phyloP scores from a whole-genome alignment of 2,329 filamentous ascomycete genomes.

The Aspergillus cejpii region DNA sequence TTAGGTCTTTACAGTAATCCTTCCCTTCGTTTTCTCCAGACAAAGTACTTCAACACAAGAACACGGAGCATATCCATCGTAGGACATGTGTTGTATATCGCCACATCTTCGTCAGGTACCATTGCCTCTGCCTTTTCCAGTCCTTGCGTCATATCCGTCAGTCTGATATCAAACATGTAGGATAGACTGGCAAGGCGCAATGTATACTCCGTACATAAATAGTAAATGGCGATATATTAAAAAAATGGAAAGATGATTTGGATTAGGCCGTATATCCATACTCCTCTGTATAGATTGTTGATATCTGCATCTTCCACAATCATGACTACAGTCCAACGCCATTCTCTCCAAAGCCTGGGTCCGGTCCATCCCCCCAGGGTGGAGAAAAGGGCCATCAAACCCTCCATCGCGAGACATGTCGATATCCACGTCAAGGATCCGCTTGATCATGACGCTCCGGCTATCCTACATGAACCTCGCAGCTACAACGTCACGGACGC shows the following conservation, averaged over 20 bases:
- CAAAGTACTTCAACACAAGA: too few species aligned
- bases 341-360: constrained; percentile 2
- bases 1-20: too few species aligned
- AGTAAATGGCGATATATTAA: not conserved
- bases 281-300: not conserved
- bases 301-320: not conserved
- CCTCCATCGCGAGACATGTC: constrained; percentile 11
- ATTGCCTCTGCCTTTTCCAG: not conserved
- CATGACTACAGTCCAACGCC: constrained; percentile 1
- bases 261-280: not conserved
- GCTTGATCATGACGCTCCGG: constrained; percentile 19
- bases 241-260: not conserved
- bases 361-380: constrained; percentile 14
- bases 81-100: not conserved
- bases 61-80: too few species aligned
- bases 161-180: constrained; percentile 1
- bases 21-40: too few species aligned
- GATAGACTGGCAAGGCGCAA: too few species aligned
- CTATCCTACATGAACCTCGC: constrained; percentile 31
- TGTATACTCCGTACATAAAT: not conserved
- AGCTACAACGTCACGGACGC: constrained; percentile 15
- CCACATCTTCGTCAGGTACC: not conserved
- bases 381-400: constrained; percentile 11
- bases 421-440: constrained; percentile 18
- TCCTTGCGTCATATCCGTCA: constrained; percentile 2